Conservation (phyloP, 176 grass and related monocot species). For the Oryza punctata region DNA sequence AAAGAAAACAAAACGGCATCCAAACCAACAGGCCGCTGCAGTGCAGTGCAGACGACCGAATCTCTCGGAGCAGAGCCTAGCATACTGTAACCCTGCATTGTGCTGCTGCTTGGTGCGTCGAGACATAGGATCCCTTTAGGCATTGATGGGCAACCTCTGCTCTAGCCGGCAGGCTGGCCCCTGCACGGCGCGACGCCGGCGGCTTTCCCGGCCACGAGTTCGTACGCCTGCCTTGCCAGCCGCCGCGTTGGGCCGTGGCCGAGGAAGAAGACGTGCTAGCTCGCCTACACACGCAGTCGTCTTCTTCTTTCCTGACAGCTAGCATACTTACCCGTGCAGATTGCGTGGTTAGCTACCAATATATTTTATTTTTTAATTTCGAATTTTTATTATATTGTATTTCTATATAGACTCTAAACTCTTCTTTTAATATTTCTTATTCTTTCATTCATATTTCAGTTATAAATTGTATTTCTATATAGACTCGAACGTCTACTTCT, state of each 20-base stretch:
- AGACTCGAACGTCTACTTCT: too few relatives aligned
- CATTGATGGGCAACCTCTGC: constrained; percentile 10
- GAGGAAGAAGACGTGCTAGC: background rate
- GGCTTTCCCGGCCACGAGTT: constrained; percentile 14
- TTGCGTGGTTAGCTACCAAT: too few relatives aligned
- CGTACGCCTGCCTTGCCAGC: background rate
- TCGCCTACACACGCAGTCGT: background rate
- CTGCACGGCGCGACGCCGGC: constrained; percentile 20
- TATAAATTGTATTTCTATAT: too few relatives aligned
- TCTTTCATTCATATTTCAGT: too few relatives aligned
- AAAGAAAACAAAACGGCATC: background rate
- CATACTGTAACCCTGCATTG: too few relatives aligned
- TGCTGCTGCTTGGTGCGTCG: background rate
- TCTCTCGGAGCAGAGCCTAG: too few relatives aligned
- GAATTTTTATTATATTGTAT: too few relatives aligned
- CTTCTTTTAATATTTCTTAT: too few relatives aligned
- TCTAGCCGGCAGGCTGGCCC: background rate
- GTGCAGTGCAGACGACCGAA: too few relatives aligned
- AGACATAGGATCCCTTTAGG: constrained; percentile 52
- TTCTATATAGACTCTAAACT: too few relatives aligned
- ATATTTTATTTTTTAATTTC: too few relatives aligned
- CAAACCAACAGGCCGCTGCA: background rate
- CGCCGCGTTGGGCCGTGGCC: background rate
- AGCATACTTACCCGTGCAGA: too few relatives aligned
- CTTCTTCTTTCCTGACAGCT: background rate